Percentiles rank a stretch among this genome's conserved stretches.
Conservation (phyloP, 2,329 filamentous ascomycete species). For the Exophiala sideris region DNA sequence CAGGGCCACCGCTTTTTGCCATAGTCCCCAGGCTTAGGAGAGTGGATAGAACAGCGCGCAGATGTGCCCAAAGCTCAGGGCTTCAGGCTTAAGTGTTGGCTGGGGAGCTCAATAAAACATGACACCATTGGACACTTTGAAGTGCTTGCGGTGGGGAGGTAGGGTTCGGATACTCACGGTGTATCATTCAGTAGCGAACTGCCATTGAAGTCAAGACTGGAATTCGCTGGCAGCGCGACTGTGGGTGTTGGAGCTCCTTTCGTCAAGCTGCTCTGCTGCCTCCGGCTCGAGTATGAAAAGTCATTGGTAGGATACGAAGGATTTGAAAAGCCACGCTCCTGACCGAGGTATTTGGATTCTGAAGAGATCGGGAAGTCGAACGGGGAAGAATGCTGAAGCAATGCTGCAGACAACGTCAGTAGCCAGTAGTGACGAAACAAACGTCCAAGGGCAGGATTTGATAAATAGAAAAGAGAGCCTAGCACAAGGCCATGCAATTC, state of each 20-base stretch:
- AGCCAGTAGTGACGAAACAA: conserved; percentile 28
- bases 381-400: conserved; percentile 36
- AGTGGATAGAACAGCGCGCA: conserved; percentile 10
- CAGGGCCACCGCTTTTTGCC: conserved; percentile 7
- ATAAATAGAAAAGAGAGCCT: conserved; percentile 24
- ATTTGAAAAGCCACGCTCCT: conserved; percentile 36
- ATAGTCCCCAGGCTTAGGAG: neutral
- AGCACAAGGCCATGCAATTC: conserved; percentile 23
- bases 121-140: conserved; percentile 9
- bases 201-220: conserved; percentile 21
- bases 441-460: conserved; percentile 19
- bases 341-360: conserved; percentile 39
- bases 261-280: conserved; percentile 16
- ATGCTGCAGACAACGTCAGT: conserved; percentile 30
- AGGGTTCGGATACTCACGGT: conserved; percentile 23
- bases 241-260: conserved; percentile 14
- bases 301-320: conserved; percentile 29
- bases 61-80: conserved; percentile 18
- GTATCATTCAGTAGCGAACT: conserved; percentile 21
- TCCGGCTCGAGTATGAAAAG: conserved; percentile 17
- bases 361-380: conserved; percentile 40
- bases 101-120: neutral
- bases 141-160: conserved; percentile 8
- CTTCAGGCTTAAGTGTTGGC: conserved; percentile 3
- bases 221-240: conserved; percentile 21